These are phyloP conservation scores for Lactarius vividus DNA, from an alignment of 768 basidiomycete species.

Conservation along the genomic window DNA sequence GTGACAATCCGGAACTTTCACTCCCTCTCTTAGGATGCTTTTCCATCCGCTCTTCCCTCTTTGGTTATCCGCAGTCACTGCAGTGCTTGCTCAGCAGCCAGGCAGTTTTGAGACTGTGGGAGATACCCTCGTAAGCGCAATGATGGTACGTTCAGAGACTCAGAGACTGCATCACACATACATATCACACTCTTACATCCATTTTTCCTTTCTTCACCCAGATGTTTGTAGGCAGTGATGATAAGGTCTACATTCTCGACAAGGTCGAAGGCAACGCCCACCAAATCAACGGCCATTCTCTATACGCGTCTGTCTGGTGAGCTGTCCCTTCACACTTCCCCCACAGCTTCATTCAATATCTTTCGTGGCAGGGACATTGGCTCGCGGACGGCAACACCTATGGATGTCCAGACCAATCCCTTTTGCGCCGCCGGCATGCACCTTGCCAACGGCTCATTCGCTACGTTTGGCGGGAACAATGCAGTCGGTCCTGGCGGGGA, in stretches of 20 bases:
- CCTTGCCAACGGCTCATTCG: constrained; percentile 73
- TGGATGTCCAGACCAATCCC: constrained; percentile 71
- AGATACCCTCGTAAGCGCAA: constrained; percentile 46
- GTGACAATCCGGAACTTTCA: neutral
- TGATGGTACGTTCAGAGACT: constrained; percentile 45
- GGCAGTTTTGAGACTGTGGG: constrained; percentile 37
- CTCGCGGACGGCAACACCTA: constrained; percentile 53
- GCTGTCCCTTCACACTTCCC: constrained; percentile 3
- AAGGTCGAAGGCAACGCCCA: constrained; percentile 79
- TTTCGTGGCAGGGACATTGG: constrained; percentile 52
- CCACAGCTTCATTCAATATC: constrained; percentile 2
- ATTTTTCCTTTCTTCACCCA: constrained; percentile 30
- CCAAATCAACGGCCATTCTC: constrained; percentile 64
- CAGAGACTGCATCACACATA: neutral
- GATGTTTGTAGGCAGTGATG: constrained; percentile 78
- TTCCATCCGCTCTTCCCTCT: constrained; percentile 43
- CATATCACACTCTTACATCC: neutral
- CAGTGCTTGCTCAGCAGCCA: constrained; percentile 28
- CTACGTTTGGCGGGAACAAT: constrained; percentile 74
- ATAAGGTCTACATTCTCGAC: constrained; percentile 90
- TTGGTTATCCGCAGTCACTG: constrained; percentile 40
- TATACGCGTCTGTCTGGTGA: constrained; percentile 71
- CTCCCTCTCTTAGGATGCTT: constrained; percentile 8
- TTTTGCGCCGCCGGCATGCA: constrained; percentile 86
- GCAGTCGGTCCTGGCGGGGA: constrained; percentile 67